A percentile compares a stretch with the other conserved stretches of the same genome.
Evolutionary conservation across 2,329 filamentous ascomycete species (phyloP).

Genomic region (Dryadomyces quercus-mongolicae): DNA sequence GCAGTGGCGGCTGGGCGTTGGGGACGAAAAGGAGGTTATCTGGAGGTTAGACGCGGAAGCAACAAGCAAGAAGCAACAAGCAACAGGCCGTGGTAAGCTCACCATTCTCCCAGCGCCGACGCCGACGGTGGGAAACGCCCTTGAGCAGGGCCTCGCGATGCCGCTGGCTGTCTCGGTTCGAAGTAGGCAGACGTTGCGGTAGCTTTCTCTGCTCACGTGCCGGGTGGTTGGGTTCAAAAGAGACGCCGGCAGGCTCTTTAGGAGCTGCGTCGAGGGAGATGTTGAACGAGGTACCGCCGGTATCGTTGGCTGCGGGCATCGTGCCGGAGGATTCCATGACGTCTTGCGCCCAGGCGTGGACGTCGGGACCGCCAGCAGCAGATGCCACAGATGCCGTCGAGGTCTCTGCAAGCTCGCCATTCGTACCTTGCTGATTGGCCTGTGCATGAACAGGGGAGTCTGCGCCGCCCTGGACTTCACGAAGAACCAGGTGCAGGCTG

Average conservation of each 20-base stretch:
- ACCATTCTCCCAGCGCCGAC: constrained; percentile 95
- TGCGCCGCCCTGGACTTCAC: not conserved
- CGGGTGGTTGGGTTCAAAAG: constrained; percentile 1
- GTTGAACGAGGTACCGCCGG: constrained; percentile 50
- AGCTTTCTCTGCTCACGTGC: constrained; percentile 16
- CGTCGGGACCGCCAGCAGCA: constrained; percentile 26
- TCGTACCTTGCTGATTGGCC: no score
- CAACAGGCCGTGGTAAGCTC: not conserved
- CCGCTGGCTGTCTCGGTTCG: constrained; percentile 40
- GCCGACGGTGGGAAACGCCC: constrained; percentile 76
- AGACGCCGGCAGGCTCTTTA: not conserved
- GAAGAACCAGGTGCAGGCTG: not conserved
- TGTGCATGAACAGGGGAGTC: not conserved
- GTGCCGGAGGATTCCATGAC: constrained; percentile 44
- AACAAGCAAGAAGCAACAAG: no score
- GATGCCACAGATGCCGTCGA: not conserved
- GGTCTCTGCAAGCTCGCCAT: no score
- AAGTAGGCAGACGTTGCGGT: constrained; percentile 30
- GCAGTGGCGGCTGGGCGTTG: constrained; percentile 68
- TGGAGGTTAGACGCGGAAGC: constrained; percentile 30
- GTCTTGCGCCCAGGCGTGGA: constrained; percentile 55
- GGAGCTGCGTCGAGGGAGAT: constrained; percentile 55
- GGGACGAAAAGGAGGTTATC: constrained; percentile 82
- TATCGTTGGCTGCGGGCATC: constrained; percentile 43
- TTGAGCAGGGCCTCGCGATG: constrained; percentile 67